phyloP scores from a whole-genome alignment of 495 filamentous ascomycete genomes.

The Neurospora tetraspora region DNA sequence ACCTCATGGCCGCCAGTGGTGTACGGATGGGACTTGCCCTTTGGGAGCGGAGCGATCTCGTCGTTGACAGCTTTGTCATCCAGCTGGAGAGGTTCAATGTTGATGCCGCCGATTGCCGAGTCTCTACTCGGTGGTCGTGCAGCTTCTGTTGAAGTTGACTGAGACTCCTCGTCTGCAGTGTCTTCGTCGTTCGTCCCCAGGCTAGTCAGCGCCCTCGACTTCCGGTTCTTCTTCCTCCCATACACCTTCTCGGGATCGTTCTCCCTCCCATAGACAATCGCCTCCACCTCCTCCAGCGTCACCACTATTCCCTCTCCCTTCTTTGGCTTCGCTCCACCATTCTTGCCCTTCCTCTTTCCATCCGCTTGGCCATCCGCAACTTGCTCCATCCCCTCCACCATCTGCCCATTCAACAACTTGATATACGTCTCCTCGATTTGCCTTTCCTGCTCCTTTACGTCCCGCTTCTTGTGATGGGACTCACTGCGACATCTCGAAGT shows the following conservation, averaged over 20 bases:
- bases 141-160: not conserved
- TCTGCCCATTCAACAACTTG: not conserved
- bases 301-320: slow-evolving; percentile 7
- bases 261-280: slow-evolving; percentile 20
- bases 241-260: slow-evolving; percentile 21
- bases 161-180: not conserved
- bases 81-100: not conserved
- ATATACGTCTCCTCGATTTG: not conserved
- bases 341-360: slow-evolving; percentile 6
- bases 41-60: not conserved
- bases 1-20: not conserved
- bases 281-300: slow-evolving; percentile 20
- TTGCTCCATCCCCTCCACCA: not conserved
- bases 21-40: not conserved
- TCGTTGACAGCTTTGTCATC: not conserved
- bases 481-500: not conserved
- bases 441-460: not conserved
- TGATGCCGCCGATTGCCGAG: not conserved
- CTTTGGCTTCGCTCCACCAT: slow-evolving; percentile 2
- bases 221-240: slow-evolving; percentile 25
- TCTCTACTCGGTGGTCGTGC: not conserved
- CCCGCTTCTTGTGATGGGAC: not conserved
- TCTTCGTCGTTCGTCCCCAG: not conserved
- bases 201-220: slow-evolving; percentile 12
- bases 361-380: not conserved